Percentiles rank a stretch among this genome's conserved stretches.
Evolutionary conservation across 495 filamentous ascomycete genomes (phyloP).

Genomic region (Clohesyomyces aquaticus): DNA sequence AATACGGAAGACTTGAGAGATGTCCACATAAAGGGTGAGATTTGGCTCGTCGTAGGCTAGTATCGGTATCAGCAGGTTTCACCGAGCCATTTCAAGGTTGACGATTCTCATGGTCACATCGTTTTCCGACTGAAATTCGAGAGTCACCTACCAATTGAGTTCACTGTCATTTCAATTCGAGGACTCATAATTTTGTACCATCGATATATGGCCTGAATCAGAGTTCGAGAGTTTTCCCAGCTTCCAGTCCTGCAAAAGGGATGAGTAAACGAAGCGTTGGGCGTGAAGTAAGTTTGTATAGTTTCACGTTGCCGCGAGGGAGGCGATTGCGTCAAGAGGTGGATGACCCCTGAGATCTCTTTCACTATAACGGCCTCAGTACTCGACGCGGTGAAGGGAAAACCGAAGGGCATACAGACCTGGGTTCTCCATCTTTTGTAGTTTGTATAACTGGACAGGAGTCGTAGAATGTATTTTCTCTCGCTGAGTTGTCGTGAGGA

Average conservation of each 20-base stretch:
- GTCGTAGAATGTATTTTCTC: too few relatives aligned
- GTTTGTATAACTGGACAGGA: too few relatives aligned
- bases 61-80: not conserved
- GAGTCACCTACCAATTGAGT: slow-evolving; percentile 66
- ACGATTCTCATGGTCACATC: too few relatives aligned
- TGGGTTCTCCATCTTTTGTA: slow-evolving; percentile 21
- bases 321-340: slow-evolving; percentile 64
- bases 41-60: slow-evolving; percentile 69
- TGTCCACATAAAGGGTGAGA: slow-evolving; percentile 68
- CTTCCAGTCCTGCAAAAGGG: slow-evolving; percentile 76
- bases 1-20: slow-evolving; percentile 73
- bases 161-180: slow-evolving; percentile 67
- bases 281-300: slow-evolving; percentile 71
- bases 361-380: slow-evolving; percentile 41
- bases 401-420: not conserved
- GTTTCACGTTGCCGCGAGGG: slow-evolving; percentile 64
- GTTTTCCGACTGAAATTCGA: too few relatives aligned
- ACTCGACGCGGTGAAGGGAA: not conserved
- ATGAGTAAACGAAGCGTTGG: slow-evolving; percentile 71
- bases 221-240: slow-evolving; percentile 60
- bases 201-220: slow-evolving; percentile 71
- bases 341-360: slow-evolving; percentile 67
- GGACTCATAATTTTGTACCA: slow-evolving; percentile 89
- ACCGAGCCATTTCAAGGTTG: too few relatives aligned
- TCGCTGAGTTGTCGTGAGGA: too few relatives aligned